phyloP scores from a whole-genome alignment of 768 basidiomycete genomes.

The Erythrobasidium yunnanense region DNA sequence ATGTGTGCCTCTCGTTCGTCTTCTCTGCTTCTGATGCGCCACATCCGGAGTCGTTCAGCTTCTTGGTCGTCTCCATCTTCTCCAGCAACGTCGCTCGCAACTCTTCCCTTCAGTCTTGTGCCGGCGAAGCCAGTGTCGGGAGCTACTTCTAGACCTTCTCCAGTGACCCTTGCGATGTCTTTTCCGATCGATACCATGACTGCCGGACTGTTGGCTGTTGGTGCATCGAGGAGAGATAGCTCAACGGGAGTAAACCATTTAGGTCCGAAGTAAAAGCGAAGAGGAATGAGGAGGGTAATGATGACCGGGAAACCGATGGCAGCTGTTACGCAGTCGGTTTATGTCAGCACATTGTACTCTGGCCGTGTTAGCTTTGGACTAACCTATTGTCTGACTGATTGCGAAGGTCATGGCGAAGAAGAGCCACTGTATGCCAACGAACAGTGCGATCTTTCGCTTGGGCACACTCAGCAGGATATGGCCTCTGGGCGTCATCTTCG shows the following conservation, averaged over 20 bases:
- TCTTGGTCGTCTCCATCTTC: constrained; percentile 10
- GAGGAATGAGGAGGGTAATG: constrained; percentile 68
- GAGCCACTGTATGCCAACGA: constrained; percentile 61
- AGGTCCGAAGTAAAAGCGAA: constrained; percentile 63
- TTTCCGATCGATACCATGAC: constrained; percentile 37
- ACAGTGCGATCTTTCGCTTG: constrained; percentile 60
- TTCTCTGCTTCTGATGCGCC: neutral
- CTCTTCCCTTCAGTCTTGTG: neutral
- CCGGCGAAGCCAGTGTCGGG: constrained; percentile 20
- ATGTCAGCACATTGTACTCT: neutral
- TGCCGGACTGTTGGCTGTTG: constrained; percentile 51
- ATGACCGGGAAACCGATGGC: constrained; percentile 86
- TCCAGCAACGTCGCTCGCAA: neutral
- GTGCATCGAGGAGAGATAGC: constrained; percentile 72
- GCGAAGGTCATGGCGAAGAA: constrained; percentile 83
- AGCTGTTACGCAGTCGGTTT: constrained; percentile 45
- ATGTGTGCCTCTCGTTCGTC: constrained; percentile 18
- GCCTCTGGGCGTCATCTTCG: constrained; percentile 49
- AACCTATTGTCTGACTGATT: constrained; percentile 78
- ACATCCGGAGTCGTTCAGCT: neutral
- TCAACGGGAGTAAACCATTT: constrained; percentile 62
- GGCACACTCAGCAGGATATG: constrained; percentile 67
- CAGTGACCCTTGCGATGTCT: constrained; percentile 25
- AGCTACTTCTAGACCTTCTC: constrained; percentile 16
- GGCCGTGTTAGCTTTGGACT: neutral